Conservation (phyloP, 768 basidiomycete species). For the Auriscalpium vulgare region DNA sequence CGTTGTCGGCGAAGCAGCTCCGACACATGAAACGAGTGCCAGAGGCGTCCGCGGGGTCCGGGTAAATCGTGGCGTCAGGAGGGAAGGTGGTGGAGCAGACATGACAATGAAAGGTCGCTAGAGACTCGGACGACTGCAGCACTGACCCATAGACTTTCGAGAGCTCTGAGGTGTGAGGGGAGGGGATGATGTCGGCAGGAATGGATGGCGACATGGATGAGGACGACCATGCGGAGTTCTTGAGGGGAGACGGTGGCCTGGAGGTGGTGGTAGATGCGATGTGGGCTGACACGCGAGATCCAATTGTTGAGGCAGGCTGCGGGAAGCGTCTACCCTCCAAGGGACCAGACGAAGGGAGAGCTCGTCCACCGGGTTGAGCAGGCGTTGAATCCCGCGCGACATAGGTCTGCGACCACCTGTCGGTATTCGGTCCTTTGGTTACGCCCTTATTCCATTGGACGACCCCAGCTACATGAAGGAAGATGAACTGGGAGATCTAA, state of each 20-base stretch:
- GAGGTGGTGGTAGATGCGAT: slow-evolving; percentile 44
- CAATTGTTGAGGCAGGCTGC: slow-evolving; percentile 36
- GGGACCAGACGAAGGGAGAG: slow-evolving; percentile 14
- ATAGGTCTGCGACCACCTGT: slow-evolving; percentile 79
- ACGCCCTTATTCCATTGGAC: slow-evolving; percentile 54
- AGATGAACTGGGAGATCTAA: neutral
- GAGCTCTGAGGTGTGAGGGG: slow-evolving; percentile 46
- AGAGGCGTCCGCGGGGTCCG: slow-evolving; percentile 40
- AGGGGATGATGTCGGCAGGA: slow-evolving; percentile 50
- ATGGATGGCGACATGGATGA: slow-evolving; percentile 28
- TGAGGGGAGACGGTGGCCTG: slow-evolving; percentile 53
- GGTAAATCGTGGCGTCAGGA: slow-evolving; percentile 83
- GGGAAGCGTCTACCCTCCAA: slow-evolving; percentile 42
- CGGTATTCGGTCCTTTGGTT: slow-evolving; percentile 36
- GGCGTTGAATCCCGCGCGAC: slow-evolving; percentile 49
- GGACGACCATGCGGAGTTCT: slow-evolving; percentile 26
- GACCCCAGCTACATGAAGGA: slow-evolving; percentile 45
- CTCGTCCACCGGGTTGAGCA: slow-evolving; percentile 19
- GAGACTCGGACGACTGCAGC: slow-evolving; percentile 67
- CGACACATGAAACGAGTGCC: slow-evolving; percentile 59
- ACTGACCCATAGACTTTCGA: slow-evolving; percentile 84
- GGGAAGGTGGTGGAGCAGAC: slow-evolving; percentile 58
- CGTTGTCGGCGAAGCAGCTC: slow-evolving; percentile 60
- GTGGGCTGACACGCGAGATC: slow-evolving; percentile 46
- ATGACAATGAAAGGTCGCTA: slow-evolving; percentile 62